phyloP scores from a whole-genome alignment of 2,329 filamentous ascomycete genomes.

The Ascomycota sp. region DNA sequence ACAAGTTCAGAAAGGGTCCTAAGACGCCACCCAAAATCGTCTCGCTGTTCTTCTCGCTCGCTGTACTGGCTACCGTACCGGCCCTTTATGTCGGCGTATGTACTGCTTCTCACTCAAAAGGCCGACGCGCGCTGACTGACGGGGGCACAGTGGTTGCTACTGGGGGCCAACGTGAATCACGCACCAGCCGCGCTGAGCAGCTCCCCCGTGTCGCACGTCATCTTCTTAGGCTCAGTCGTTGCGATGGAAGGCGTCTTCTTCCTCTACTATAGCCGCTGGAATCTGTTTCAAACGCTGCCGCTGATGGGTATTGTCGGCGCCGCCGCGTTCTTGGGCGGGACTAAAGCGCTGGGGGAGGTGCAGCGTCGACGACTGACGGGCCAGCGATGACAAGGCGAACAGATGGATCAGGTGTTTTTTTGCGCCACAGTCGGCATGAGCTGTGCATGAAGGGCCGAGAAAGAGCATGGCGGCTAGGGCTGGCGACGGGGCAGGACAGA shows the following conservation, averaged over 20 bases:
- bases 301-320: constrained; percentile 45
- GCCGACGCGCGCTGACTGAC: too few relatives aligned
- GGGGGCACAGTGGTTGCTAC: constrained; percentile 58
- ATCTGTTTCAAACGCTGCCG: constrained; percentile 72
- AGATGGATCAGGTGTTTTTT: not conserved
- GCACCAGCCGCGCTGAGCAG: constrained; percentile 51
- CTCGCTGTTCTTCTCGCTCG: constrained; percentile 55
- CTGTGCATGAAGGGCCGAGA: too few relatives aligned
- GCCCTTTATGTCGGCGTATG: constrained; percentile 47
- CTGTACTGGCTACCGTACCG: constrained; percentile 55
- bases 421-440: too few relatives aligned
- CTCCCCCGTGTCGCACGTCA: constrained; percentile 59
- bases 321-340: constrained; percentile 69
- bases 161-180: constrained; percentile 72
- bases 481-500: too few relatives aligned
- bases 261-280: constrained; percentile 85
- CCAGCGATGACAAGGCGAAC: constrained; percentile 22
- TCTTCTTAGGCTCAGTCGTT: constrained; percentile 76
- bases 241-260: constrained; percentile 85
- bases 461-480: too few relatives aligned
- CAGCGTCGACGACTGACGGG: constrained; percentile 72
- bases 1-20: constrained; percentile 68
- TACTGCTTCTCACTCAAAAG: not conserved
- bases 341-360: constrained; percentile 78
- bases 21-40: constrained; percentile 64